These are phyloP conservation scores for Serendipita sp. DNA, from an alignment of 768 basidiomycete genomes.

Conservation along the genomic window DNA sequence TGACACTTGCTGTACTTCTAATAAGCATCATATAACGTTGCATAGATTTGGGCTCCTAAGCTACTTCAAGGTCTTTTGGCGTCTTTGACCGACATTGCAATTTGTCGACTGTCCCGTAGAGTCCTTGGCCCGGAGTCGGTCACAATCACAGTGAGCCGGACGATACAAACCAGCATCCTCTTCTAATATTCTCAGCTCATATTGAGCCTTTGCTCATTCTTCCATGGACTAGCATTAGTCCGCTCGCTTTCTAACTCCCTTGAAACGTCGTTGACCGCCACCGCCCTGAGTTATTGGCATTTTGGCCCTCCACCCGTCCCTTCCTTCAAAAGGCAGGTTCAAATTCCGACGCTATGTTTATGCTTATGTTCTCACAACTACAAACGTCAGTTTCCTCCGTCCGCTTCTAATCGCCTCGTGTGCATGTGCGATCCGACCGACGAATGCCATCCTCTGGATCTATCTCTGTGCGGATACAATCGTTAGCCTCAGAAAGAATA, in stretches of 20 bases:
- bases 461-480: constrained; percentile 47
- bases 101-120: constrained; percentile 42
- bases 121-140: constrained; percentile 44
- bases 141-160: constrained; percentile 43
- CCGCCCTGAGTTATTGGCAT: constrained; percentile 66
- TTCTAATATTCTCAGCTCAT: constrained; percentile 37
- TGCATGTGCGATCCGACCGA: constrained; percentile 74
- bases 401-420: constrained; percentile 50
- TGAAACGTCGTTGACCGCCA: constrained; percentile 70
- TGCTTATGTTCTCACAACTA: not conserved
- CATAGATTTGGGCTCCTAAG: constrained; percentile 58
- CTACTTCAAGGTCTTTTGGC: constrained; percentile 63
- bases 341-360: not conserved
- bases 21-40: not conserved
- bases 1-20: constrained; percentile 11
- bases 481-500: not conserved
- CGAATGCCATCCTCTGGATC: constrained; percentile 75
- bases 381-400: constrained; percentile 18
- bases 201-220: constrained; percentile 72
- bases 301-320: constrained; percentile 29
- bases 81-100: constrained; percentile 62
- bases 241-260: constrained; percentile 86
- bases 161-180: constrained; percentile 3
- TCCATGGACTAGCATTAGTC: constrained; percentile 69
- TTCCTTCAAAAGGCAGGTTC: not conserved